These are phyloP conservation scores for Themeda triandra DNA, from an alignment of 176 grass and related monocot genomes.

Conservation along the genomic window DNA sequence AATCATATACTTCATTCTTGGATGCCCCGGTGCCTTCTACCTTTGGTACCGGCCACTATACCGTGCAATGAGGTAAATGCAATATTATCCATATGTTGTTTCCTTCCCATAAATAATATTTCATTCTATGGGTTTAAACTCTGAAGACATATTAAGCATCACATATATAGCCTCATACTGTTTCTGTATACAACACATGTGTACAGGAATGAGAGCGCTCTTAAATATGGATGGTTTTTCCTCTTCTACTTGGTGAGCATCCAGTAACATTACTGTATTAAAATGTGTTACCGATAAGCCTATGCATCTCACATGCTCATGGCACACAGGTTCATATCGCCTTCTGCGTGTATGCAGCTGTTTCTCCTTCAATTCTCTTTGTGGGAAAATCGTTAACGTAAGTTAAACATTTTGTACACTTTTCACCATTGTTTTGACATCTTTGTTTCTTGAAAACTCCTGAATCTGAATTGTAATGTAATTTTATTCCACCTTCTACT, in stretches of 20 bases:
- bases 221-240: constrained; percentile 77
- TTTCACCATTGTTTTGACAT: background rate
- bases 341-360: constrained; percentile 56
- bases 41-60: constrained; percentile 78
- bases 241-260: constrained; percentile 60
- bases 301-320: background rate
- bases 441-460: background rate
- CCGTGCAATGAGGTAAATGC: constrained; percentile 61
- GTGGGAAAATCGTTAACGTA: constrained; percentile 74
- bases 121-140: background rate
- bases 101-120: background rate
- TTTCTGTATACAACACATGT: constrained; percentile 6
- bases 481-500: background rate
- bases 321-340: constrained; percentile 61
- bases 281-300: background rate
- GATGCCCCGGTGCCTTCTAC: constrained; percentile 62
- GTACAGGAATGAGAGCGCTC: constrained; percentile 69
- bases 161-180: background rate
- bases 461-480: background rate
- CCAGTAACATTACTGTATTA: background rate
- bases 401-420: background rate
- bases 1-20: constrained; percentile 70
- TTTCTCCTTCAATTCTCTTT: constrained; percentile 69
- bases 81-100: background rate
- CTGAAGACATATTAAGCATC: background rate